Evolutionary conservation across 768 basidiomycete species (phyloP), one percentile per base, ranked within the genome.

Genomic region (Agaricus blazei): DNA sequence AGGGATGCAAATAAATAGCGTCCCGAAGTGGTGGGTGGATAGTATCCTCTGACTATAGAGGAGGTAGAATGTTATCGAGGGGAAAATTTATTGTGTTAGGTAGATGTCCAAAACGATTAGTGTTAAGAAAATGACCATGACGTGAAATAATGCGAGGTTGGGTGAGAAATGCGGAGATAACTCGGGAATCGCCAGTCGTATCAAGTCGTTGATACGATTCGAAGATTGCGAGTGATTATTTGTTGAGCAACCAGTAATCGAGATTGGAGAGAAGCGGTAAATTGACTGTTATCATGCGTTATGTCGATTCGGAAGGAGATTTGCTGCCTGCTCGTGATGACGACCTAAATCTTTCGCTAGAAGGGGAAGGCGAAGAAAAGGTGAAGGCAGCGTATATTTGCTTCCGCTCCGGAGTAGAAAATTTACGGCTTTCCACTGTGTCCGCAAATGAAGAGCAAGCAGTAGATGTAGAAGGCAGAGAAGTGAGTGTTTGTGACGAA

Each of bases 351-450:
- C 83, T 82, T 55, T 79, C 71, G 51, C 79, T 76, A 1, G 81
- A 74, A 9, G 81, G 82, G 1, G 85, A 85, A 6, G 89, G 89
- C 1, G 87, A 85, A 14, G 83, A 79, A 71, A 91, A 91, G 3
- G 88, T 90, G 65, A 91, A 91, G 3, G 87, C 77, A 23, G 86
- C 76, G 65, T 87, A 88, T 57, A 84, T 84, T 57, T 75, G 78
- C 64, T 84, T 83, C 62, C 87, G 82, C 63, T 90, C 85, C 3
- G 89, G 88, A 3, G 88, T 89, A 15, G 84, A 82, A 59, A 89
- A 83, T n/a, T 72, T 66, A 52, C 67, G 71, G 19, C 62, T 62
- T 28, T 65, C 67, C 43, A 68, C 64, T 27, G 72, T 66, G 11
- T 59, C 31, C 62, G 60, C 52, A 59, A 54, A 44, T 58, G 51